Evolutionary conservation across 371 early-diverging fungal genomes (phyloP).

Genomic region (Mucor lusitanicus): DNA sequence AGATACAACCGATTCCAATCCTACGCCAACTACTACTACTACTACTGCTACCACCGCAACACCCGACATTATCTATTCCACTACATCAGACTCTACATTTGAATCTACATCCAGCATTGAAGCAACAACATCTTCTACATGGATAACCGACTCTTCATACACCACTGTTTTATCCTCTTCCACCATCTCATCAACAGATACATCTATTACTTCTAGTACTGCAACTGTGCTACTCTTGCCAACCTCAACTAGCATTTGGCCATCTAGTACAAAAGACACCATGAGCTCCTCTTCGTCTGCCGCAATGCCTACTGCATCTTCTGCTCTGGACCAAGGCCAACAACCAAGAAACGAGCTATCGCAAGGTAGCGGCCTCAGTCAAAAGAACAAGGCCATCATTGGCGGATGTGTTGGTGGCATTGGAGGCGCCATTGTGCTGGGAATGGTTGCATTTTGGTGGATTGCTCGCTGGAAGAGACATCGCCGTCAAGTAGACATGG

Average conservation of each 20-base stretch:
- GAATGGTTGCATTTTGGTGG: not conserved
- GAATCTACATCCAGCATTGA: not conserved
- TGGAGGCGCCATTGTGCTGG: slow-evolving; percentile 13
- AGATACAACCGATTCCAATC: not conserved
- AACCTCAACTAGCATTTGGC: not conserved
- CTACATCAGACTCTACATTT: not conserved
- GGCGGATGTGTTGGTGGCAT: slow-evolving; percentile 23
- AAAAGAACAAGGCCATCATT: slow-evolving; percentile 21
- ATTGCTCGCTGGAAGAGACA: slow-evolving; percentile 2
- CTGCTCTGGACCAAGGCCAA: not conserved
- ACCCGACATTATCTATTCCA: not conserved
- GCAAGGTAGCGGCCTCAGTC: not conserved
- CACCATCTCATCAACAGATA: not conserved
- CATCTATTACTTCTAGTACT: not conserved
- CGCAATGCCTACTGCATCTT: not conserved
- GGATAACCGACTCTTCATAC: not conserved
- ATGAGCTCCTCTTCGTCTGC: not conserved
- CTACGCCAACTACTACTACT: not conserved
- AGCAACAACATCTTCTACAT: not conserved
- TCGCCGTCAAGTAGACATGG: slow-evolving; percentile 8
- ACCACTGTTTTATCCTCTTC: not conserved
- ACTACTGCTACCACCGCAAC: not conserved
- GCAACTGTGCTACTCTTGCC: not conserved
- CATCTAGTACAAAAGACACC: not conserved
- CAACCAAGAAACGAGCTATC: not conserved